Evolutionary conservation across 2,329 filamentous ascomycete species (phyloP).

Genomic region (Colletotrichum phormii): DNA sequence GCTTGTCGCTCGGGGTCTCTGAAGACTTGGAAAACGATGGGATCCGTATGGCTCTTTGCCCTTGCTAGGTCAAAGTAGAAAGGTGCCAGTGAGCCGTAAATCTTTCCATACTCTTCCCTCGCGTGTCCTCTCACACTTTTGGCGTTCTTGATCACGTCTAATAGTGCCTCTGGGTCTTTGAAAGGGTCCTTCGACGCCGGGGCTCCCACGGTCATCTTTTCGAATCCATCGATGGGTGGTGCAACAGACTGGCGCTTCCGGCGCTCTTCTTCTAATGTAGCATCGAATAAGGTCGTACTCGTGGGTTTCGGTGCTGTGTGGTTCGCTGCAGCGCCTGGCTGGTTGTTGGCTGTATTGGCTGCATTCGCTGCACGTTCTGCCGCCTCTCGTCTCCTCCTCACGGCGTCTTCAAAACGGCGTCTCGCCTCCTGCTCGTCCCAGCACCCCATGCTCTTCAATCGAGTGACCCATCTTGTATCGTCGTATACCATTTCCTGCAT

Average conservation of each 20-base stretch:
- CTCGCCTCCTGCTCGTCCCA: conserved; percentile 94
- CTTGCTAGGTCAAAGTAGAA: conserved; percentile 87
- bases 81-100: conserved; percentile 88
- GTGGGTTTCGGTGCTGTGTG: conserved; percentile 41
- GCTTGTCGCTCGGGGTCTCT: conserved; percentile 91
- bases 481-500: conserved; percentile 99
- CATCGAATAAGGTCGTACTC: conserved; percentile 79
- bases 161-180: conserved; percentile 71
- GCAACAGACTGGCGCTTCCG: conserved; percentile 53
- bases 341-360: conserved; percentile 39
- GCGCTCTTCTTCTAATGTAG: conserved; percentile 73
- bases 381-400: conserved; percentile 70
- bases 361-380: conserved; percentile 45
- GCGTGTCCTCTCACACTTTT: conserved; percentile 87
- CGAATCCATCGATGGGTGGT: conserved; percentile 75
- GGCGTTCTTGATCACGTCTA: conserved; percentile 77
- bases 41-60: conserved; percentile 80
- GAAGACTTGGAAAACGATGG: conserved; percentile 87
- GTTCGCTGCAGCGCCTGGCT: conserved; percentile 37
- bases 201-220: conserved; percentile 73
- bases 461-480: conserved; percentile 92
- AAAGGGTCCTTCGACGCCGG: conserved; percentile 56
- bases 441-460: conserved; percentile 85
- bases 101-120: conserved; percentile 88
- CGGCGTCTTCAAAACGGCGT: conserved; percentile 79